Percentiles rank a stretch among this genome's conserved stretches.
Evolutionary conservation across 2,329 filamentous ascomycete species (phyloP).

Genomic region (Grosmannia penicillata): DNA sequence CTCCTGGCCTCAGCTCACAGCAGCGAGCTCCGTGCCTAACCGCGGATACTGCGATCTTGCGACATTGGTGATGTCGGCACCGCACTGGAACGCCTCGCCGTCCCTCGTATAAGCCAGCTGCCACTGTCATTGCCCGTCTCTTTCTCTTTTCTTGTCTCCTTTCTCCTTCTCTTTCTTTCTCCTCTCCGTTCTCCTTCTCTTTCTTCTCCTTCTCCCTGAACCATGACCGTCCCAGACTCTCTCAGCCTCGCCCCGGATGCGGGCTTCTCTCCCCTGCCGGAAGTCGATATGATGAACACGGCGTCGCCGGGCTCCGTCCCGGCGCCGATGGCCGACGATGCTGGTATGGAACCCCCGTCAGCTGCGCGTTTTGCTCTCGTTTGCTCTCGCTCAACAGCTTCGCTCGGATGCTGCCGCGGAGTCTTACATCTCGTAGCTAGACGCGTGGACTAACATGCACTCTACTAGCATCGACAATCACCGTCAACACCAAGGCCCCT

Average conservation of each 20-base stretch:
- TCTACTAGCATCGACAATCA: slow-evolving; percentile 30
- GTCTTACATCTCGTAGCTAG: too few species aligned
- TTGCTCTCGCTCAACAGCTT: background rate
- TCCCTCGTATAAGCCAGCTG: too few species aligned
- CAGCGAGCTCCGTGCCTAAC: too few species aligned
- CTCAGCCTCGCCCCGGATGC: slow-evolving; percentile 6
- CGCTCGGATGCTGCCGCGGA: too few species aligned
- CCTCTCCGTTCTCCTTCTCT: background rate
- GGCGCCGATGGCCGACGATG: slow-evolving; percentile 14
- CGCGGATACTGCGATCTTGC: too few species aligned
- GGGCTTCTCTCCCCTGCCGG: background rate
- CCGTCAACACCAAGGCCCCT: slow-evolving; percentile 29
- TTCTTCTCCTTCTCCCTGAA: background rate
- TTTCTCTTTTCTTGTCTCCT: background rate
- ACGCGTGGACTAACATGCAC: background rate
- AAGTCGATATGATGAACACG: slow-evolving; percentile 14
- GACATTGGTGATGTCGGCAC: too few species aligned
- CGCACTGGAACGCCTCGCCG: too few species aligned
- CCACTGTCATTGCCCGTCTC: background rate
- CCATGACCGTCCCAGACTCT: background rate
- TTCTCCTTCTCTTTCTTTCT: background rate
- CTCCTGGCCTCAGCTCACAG: too few species aligned
- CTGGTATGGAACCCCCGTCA: slow-evolving; percentile 11
- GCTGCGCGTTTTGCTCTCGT: background rate
- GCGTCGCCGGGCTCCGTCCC: slow-evolving; percentile 5